Evolutionary conservation across 352 stramenopile genomes (phyloP).

Genomic region (Phytophthora idaei): DNA sequence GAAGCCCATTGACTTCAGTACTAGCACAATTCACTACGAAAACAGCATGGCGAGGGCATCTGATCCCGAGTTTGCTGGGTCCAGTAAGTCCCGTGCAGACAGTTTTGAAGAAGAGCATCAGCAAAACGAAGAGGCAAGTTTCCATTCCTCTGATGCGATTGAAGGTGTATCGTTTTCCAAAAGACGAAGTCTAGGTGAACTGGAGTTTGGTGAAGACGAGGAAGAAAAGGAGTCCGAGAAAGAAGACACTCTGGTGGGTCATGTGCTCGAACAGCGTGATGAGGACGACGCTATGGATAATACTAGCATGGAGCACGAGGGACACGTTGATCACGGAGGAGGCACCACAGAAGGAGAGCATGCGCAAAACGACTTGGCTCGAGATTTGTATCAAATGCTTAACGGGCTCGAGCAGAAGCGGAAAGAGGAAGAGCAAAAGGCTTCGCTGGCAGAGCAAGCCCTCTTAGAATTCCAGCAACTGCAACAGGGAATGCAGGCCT

Average conservation of each 20-base stretch:
- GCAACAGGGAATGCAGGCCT: slow-evolving; percentile 41
- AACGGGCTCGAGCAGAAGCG: slow-evolving; percentile 58
- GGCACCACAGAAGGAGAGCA: slow-evolving; percentile 3
- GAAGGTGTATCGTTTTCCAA: slow-evolving; percentile 8
- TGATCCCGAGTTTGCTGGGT: slow-evolving; percentile 5
- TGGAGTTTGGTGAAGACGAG: slow-evolving; percentile 37
- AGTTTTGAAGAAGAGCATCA: slow-evolving; percentile 17
- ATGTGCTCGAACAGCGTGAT: slow-evolving; percentile 1
- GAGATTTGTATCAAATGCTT: slow-evolving; percentile 69
- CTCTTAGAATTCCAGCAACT: slow-evolving; percentile 59
- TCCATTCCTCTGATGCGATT: slow-evolving; percentile 1
- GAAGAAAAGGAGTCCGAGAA: slow-evolving; percentile 39
- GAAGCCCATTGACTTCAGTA: slow-evolving; percentile 26
- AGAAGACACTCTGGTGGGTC: slow-evolving; percentile 3
- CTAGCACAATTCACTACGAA: slow-evolving; percentile 33
- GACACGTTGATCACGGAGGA: slow-evolving; percentile 12
- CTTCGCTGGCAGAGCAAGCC: slow-evolving; percentile 47
- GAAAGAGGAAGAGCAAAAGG: slow-evolving; percentile 72
- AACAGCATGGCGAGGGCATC: slow-evolving; percentile 15
- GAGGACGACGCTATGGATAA: neutral
- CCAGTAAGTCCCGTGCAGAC: neutral
- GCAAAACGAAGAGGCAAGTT: slow-evolving; percentile 1
- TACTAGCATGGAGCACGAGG: slow-evolving; percentile 5
- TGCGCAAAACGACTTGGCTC: slow-evolving; percentile 42
- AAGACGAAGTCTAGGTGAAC: slow-evolving; percentile 14